Evolutionary conservation across 345 rosid genomes (phyloP), one percentile per base, ranked within the genome.

Genomic region (Eucalyptus curtisii): DNA sequence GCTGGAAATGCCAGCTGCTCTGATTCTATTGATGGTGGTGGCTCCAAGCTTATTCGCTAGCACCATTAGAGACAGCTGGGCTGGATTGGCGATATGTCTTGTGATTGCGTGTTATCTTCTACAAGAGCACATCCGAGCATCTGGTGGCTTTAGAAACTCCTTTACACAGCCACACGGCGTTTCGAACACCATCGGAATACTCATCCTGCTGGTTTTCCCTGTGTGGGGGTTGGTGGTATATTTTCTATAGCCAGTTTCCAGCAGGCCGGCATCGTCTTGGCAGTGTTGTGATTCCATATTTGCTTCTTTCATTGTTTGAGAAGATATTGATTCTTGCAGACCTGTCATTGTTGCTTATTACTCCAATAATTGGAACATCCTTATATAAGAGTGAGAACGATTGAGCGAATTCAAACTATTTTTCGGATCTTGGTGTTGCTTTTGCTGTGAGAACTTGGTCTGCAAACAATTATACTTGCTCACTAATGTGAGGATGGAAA

Each of bases 41-140:
- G 95, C 99, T 48, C 99, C 99, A 0, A 88, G 82, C 45, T 95
- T 96, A 52, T 91, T 97, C 61, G 94, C 98, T 25, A 90, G 89
- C 86, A 95, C 98, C 30, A 5, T 97, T 86, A 94, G 92, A 91
- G 92, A 87, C 20, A 93, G 93, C 93, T 91, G 93, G 95, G 92
- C 95, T 20, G 98, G 98, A 16, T 95, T 93, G 48, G 48, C 87
- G 4, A 92, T 97, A 85, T 97, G 99, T 89, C 98, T 98, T 49
- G 3, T 89, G 48, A 96, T 98, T 5, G 99, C 94, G 30, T 97
- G 99, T 88, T 98, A 98, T 94, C 94, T 97, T 16, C 90, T 98
- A 84, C 99, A 98, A 91, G 98, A 98, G 90, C 99, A 98, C 92
- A 95, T 98, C 47, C 92, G 98, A 82, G 99, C 99, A 80, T 93